phyloP scores from a whole-genome alignment of 805 yeast species.

The Spathaspora sp. region DNA sequence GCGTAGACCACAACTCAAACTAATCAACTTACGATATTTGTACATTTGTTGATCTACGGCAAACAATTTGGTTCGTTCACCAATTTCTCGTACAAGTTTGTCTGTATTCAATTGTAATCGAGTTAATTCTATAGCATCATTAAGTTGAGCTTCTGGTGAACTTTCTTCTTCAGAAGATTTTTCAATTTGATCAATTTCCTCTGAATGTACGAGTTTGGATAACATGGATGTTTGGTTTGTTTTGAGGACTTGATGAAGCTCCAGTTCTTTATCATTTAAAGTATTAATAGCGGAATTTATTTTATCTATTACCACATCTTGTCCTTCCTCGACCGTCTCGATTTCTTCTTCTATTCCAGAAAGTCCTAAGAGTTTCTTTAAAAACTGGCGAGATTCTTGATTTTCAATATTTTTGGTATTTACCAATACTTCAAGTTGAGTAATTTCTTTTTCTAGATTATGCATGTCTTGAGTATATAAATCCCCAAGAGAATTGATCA shows the following conservation, averaged over 20 bases:
- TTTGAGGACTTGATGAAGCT: constrained; percentile 26
- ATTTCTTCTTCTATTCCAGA: constrained; percentile 23
- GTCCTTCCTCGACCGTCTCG: constrained; percentile 24
- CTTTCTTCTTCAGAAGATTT: constrained; percentile 8
- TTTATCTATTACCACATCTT: constrained; percentile 12
- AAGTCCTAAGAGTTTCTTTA: constrained; percentile 24
- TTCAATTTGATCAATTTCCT: constrained; percentile 19
- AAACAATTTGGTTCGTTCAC: constrained; percentile 39
- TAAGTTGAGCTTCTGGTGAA: constrained; percentile 14
- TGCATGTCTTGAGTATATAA: constrained; percentile 53
- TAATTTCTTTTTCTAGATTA: constrained; percentile 26
- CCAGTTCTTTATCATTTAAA: constrained; percentile 15
- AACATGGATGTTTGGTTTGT: constrained; percentile 43
- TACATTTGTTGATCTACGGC: constrained; percentile 55
- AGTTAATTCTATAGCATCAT: constrained; percentile 35
- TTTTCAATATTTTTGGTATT: constrained; percentile 46
- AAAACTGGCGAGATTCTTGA: constrained; percentile 23
- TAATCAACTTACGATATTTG: constrained; percentile 75
- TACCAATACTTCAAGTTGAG: constrained; percentile 51
- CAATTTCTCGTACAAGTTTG: constrained; percentile 42
- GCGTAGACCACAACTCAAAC: constrained; percentile 72
- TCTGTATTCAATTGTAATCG: constrained; percentile 51
- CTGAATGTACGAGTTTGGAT: constrained; percentile 42
- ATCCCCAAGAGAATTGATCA: constrained; percentile 48
- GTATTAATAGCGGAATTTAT: constrained; percentile 1